Percentiles rank a stretch among this genome's conserved stretches.
phyloP scores from a whole-genome alignment of 148 eudicot species.

The Persicaria maculosa region DNA sequence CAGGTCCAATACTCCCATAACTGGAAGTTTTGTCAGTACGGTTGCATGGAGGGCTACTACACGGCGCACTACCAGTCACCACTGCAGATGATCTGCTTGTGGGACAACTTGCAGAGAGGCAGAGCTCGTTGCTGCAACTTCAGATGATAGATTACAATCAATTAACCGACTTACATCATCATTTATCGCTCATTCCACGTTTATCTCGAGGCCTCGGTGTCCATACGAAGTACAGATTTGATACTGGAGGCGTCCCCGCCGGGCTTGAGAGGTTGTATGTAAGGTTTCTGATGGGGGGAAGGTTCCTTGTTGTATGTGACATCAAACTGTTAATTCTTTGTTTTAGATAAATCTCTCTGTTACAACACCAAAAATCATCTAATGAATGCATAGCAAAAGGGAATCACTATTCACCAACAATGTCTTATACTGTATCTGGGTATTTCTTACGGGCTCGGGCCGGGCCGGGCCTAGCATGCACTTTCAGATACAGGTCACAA shows the following conservation, averaged over 20 bases:
- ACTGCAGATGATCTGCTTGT: slow-evolving; percentile 78
- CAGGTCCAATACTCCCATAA: slow-evolving; percentile 74
- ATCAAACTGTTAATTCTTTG: not conserved
- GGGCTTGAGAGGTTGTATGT: slow-evolving; percentile 10
- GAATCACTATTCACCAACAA: too few relatives aligned
- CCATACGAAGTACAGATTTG: not conserved
- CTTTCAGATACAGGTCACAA: too few relatives aligned
- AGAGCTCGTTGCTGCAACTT: slow-evolving; percentile 79
- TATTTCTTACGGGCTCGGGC: too few relatives aligned
- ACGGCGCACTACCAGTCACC: slow-evolving; percentile 98
- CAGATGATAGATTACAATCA: slow-evolving; percentile 20
- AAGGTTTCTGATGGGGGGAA: not conserved
- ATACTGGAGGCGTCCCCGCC: not conserved
- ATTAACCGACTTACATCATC: not conserved
- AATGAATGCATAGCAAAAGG: too few relatives aligned
- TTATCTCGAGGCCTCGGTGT: not conserved
- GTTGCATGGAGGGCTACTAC: slow-evolving; percentile 80
- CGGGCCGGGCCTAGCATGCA: too few relatives aligned
- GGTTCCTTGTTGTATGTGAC: not conserved
- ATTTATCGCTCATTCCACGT: not conserved
- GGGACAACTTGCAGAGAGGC: slow-evolving; percentile 72
- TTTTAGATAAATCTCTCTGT: not conserved
- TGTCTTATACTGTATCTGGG: too few relatives aligned
- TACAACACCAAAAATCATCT: too few relatives aligned
- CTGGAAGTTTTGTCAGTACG: slow-evolving; percentile 92